A percentile compares a stretch with the other conserved stretches of the same genome.
Evolutionary conservation across 2,329 filamentous ascomycete genomes (phyloP).

Genomic region (Colletotrichum spinosum): DNA sequence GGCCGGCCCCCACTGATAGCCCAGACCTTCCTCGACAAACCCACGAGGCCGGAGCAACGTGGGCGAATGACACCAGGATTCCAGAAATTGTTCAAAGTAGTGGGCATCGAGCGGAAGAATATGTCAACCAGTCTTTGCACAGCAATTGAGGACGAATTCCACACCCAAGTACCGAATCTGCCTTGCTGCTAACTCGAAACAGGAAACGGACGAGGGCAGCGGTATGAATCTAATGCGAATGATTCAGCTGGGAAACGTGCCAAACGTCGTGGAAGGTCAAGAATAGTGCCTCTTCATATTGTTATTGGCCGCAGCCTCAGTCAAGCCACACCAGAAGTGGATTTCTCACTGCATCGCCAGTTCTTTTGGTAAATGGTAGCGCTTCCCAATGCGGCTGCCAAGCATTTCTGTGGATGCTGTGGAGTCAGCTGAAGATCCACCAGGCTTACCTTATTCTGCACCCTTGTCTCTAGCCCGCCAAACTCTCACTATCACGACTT

Average conservation of each 20-base stretch:
- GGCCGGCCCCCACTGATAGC: conserved; percentile 7
- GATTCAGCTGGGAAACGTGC: conserved; percentile 35
- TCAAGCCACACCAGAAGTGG: conserved; percentile 26
- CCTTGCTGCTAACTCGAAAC: conserved; percentile 35
- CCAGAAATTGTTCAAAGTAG: no score
- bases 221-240: conserved; percentile 30
- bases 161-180: conserved; percentile 12
- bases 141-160: conserved; percentile 11
- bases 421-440: conserved; percentile 35
- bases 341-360: conserved; percentile 27
- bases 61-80: conserved; percentile 1
- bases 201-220: conserved; percentile 14
- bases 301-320: conserved; percentile 23
- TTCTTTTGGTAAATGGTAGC: conserved; percentile 20
- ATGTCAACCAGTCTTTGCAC: conserved; percentile 32
- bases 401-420: conserved; percentile 6
- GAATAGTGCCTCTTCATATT: not conserved
- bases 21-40: conserved; percentile 6
- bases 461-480: conserved; percentile 15
- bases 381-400: conserved; percentile 34
- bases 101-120: not conserved
- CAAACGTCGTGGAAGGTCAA: conserved; percentile 23
- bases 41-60: conserved; percentile 1
- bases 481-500: not conserved
- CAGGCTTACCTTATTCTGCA: conserved; percentile 35